phyloP scores from a whole-genome alignment of 31 red algal genomes.

The Endocladia muricata region DNA sequence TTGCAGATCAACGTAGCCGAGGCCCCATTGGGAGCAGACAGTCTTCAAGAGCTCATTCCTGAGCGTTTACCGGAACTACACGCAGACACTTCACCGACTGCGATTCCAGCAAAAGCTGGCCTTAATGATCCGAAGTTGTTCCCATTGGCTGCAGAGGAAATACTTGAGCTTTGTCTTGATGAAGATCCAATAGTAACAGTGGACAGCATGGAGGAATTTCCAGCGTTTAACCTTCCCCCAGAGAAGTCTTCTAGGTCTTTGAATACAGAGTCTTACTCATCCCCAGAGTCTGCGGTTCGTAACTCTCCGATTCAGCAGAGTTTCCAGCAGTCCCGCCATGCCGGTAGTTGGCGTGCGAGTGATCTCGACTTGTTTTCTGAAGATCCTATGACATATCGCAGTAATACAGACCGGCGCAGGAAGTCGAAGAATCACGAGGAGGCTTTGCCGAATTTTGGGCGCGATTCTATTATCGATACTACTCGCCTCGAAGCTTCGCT shows the following conservation, averaged over 20 bases:
- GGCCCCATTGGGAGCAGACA: background rate
- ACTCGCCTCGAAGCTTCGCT: background rate
- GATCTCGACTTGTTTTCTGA: conserved; percentile 33
- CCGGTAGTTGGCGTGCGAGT: conserved; percentile 22
- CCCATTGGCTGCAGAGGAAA: background rate
- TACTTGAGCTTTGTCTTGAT: background rate
- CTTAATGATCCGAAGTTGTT: background rate
- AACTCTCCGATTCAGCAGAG: background rate
- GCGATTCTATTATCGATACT: background rate
- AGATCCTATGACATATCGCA: conserved; percentile 6
- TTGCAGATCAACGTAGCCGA: background rate
- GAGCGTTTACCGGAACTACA: background rate
- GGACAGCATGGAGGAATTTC: conserved; percentile 8
- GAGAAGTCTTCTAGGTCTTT: background rate
- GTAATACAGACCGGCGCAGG: background rate
- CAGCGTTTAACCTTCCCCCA: background rate
- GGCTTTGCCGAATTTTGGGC: too few species aligned
- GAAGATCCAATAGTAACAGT: conserved; percentile 6
- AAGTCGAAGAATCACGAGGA: background rate
- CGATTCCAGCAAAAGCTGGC: background rate
- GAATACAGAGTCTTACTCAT: conserved; percentile 9
- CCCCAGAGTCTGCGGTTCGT: conserved; percentile 1
- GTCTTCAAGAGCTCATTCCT: conserved; percentile 15
- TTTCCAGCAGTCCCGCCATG: background rate
- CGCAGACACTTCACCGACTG: background rate